A percentile compares a stretch with the other conserved stretches of the same genome.
phyloP scores from a whole-genome alignment of 202 grass and related monocot species.

The Dendrocalamus latiflorus region DNA sequence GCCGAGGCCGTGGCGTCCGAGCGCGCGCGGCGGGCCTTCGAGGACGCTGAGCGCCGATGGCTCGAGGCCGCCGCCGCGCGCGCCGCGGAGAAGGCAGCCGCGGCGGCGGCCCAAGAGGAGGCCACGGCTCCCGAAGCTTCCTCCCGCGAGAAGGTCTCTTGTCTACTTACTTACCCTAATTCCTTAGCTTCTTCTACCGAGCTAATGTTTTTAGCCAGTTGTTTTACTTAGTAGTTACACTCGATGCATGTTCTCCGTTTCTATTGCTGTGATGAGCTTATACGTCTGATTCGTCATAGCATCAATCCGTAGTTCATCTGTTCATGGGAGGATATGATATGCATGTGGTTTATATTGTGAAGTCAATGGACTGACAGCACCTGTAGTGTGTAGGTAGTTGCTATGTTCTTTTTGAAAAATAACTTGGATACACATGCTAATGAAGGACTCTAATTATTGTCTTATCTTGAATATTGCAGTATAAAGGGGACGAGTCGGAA shows the following conservation, averaged over 20 bases:
- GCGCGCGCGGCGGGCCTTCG: constrained; percentile 54
- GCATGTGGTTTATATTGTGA: not conserved
- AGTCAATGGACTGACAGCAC: not conserved
- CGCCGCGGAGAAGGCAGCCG: constrained; percentile 43
- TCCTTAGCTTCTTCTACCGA: not conserved
- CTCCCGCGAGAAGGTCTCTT: constrained; percentile 38
- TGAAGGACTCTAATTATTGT: not conserved
- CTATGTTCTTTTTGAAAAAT: not conserved
- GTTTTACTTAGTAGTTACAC: not conserved
- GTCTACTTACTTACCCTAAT: not conserved
- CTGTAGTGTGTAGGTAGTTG: not conserved
- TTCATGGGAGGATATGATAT: not conserved
- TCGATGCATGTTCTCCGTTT: not conserved
- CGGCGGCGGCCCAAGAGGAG: constrained; percentile 27
- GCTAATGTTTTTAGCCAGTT: not conserved
- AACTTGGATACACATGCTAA: not conserved
- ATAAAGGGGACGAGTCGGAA: constrained; percentile 34
- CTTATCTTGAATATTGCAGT: constrained; percentile 29
- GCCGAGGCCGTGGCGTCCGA: constrained; percentile 54
- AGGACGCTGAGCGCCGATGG: constrained; percentile 79
- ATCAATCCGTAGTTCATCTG: not conserved
- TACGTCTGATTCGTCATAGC: not conserved
- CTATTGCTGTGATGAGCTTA: not conserved
- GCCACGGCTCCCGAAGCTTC: constrained; percentile 40
- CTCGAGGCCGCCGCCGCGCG: constrained; percentile 53